These are phyloP conservation scores for Pichia sp. DNA, from an alignment of 1,139 yeast genomes.

Conservation along the genomic window DNA sequence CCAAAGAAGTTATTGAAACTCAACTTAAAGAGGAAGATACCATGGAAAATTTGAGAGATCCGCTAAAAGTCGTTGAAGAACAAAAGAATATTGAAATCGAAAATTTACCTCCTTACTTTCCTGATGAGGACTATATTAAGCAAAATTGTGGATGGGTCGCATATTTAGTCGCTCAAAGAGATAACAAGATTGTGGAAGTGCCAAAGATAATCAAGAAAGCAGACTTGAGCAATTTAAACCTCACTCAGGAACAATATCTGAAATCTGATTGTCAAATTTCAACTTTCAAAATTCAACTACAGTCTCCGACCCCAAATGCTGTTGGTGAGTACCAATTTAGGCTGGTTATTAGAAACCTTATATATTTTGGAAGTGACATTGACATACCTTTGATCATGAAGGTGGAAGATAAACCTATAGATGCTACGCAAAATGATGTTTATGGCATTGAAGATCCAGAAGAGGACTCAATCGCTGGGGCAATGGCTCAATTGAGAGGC, in stretches of 20 bases:
- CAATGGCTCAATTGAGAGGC: slow-evolving; percentile 59
- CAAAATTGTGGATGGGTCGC: slow-evolving; percentile 57
- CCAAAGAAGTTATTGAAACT: slow-evolving; percentile 34
- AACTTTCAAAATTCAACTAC: slow-evolving; percentile 68
- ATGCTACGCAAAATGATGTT: slow-evolving; percentile 37
- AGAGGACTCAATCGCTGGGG: slow-evolving; percentile 63
- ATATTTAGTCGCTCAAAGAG: slow-evolving; percentile 65
- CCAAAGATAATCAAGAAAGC: slow-evolving; percentile 54
- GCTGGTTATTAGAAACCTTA: slow-evolving; percentile 57
- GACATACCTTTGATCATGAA: slow-evolving; percentile 63
- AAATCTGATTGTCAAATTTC: slow-evolving; percentile 53
- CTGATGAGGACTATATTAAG: slow-evolving; percentile 40
- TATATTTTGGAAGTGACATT: slow-evolving; percentile 68
- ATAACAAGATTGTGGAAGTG: slow-evolving; percentile 70
- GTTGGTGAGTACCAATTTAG: slow-evolving; percentile 64
- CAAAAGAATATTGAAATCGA: slow-evolving; percentile 61
- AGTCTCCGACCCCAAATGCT: slow-evolving; percentile 67
- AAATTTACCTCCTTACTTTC: slow-evolving; percentile 72
- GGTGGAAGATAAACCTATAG: slow-evolving; percentile 50
- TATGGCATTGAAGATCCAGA: slow-evolving; percentile 65
- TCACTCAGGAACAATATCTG: slow-evolving; percentile 48
- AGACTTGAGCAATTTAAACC: slow-evolving; percentile 52
- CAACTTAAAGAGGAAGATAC: slow-evolving; percentile 48
- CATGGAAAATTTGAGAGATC: slow-evolving; percentile 66
- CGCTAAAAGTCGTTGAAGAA: slow-evolving; percentile 57